phyloP scores from a whole-genome alignment of 805 yeast genomes.

The Metahyphopichia silvanorum region DNA sequence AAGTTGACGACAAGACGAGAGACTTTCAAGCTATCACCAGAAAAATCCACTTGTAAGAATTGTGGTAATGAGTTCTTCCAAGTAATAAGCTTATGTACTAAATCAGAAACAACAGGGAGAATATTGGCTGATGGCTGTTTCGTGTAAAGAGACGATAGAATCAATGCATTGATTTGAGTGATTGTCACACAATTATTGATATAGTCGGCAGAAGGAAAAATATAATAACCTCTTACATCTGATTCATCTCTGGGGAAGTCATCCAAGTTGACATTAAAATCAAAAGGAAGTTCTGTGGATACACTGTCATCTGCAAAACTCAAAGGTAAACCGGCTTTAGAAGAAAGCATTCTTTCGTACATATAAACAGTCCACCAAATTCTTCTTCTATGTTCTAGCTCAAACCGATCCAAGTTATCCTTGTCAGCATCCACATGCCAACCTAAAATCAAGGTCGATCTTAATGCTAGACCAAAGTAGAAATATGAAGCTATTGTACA shows the following conservation, averaged over 20 bases:
- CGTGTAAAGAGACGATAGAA: slow-evolving; percentile 66
- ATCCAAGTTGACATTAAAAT: slow-evolving; percentile 54
- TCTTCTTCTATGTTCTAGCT: slow-evolving; percentile 50
- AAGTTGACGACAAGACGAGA: slow-evolving; percentile 68
- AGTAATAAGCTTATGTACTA: slow-evolving; percentile 60
- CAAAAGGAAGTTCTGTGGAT: slow-evolving; percentile 71
- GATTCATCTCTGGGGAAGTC: slow-evolving; percentile 34
- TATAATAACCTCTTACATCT: slow-evolving; percentile 62
- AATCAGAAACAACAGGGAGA: slow-evolving; percentile 66
- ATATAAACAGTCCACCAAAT: slow-evolving; percentile 50
- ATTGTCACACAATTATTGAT: slow-evolving; percentile 74
- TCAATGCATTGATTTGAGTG: slow-evolving; percentile 74
- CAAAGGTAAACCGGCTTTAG: slow-evolving; percentile 78
- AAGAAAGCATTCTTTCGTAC: slow-evolving; percentile 70
- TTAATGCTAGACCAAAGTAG: slow-evolving; percentile 71
- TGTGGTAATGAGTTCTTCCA: slow-evolving; percentile 70
- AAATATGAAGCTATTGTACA: slow-evolving; percentile 80
- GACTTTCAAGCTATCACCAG: slow-evolving; percentile 49
- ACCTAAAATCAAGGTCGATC: slow-evolving; percentile 71
- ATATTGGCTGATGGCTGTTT: slow-evolving; percentile 76
- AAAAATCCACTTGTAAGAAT: slow-evolving; percentile 62
- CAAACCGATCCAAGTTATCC: slow-evolving; percentile 50
- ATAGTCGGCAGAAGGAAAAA: slow-evolving; percentile 76
- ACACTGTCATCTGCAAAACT: slow-evolving; percentile 81
- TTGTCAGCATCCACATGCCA: slow-evolving; percentile 82